Base-by-base conservation (phyloP, 2,329 filamentous ascomycete species). In the Sporothrix brunneoviolacea region DNA sequence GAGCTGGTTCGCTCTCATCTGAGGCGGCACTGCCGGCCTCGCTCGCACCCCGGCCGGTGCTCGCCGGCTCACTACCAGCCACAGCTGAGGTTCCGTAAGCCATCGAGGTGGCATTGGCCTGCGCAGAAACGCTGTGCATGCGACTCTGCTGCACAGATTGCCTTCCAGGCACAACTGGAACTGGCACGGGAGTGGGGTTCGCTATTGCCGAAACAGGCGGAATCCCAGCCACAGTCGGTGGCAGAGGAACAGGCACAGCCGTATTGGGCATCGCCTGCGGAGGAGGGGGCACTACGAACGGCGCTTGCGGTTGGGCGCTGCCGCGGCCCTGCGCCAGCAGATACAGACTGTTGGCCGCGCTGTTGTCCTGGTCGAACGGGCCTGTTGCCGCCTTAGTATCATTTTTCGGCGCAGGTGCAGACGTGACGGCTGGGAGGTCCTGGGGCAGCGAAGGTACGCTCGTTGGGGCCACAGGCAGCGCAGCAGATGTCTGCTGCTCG, bases 291-390 rank as follows among this genome's bases (percentile, higher is more conserved):
- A 70, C 65, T 58, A 72, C 60, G 70, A 79, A 77, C 59, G 69
- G 75, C 57, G 68, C 73, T 16, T 71, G 61, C 13, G 70, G 67
- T 55, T 72, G 80, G 54, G 65, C 76, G 70, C 70, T 79, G 74
- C 71, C 83, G 22, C 70, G 68, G 18, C 83, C 82, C 62, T 88
- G 84, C 1, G 93, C 91, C 52, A 98, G 76, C 79, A 96, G 85
- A 61, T 89, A 94, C 1, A 98, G 75, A 27, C 93, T 91, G 64
- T 96, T 97, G 46, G 91, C 93, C 38, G 91, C 93, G 70, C 95
- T 91, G 60, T 91, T 95, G 48, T 95, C 91, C 68, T 95, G 89
- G 52, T 91, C 86, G 62, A 90, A 94, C 4, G n/a, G n/a, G n/a
- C n/a, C n/a, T n/a, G n/a, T n/a, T n/a, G n/a, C n/a, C n/a, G 76